Evolutionary conservation across 2,329 filamentous ascomycete genomes (phyloP), one percentile per base, ranked within the genome.

Genomic region (Ilyonectria mors-panacis): DNA sequence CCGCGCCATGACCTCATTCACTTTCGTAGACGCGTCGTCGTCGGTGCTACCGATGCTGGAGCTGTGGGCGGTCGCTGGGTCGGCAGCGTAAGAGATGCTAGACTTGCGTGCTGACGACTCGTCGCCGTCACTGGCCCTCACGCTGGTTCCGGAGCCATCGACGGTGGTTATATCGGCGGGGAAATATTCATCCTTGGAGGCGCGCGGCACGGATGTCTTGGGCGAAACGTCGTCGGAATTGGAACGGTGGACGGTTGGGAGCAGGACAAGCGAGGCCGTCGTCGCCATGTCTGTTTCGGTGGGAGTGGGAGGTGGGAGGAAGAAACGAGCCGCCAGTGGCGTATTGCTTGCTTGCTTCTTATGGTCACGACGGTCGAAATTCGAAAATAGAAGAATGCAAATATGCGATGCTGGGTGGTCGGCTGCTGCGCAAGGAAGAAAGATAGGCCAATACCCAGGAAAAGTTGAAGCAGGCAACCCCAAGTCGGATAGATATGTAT

Each of bases 221-320:
- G 84, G 84, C 64, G 84, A 86, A 63, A 85, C 72, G 51, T 85
- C 71, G 50, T 85, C 83, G 19, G 81, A 83, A 68, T 81, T 82
- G 57, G 82, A 77, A 66, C 79, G 82, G 59, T 77, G 74, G 37
- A 76, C 59, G 37, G 70, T 44, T 53, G 65, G 54, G 71, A 70
- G 71, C 59, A 74, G 75, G 55, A 64, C 61, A 53, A 67, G 70
- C 37, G 77, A 73, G 45, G 63, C 30, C 42, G 71, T 78, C 44
- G 71, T 78, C 54, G 74, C 71, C 66, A 69, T 73, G 30, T 67
- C 61, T 47, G 23, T 67, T 62, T 62, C 35, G 54, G 42, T 57
- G 61, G 44, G 45, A 53, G 6, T 51, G 21, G 10, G 37, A 48
- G 45, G 53, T 63, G 42, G 35, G 33, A 51, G 55, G 48, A 37